Evolutionary conservation across 1,139 yeast genomes (phyloP).

Genomic region (Geotrichum aggregatum): DNA sequence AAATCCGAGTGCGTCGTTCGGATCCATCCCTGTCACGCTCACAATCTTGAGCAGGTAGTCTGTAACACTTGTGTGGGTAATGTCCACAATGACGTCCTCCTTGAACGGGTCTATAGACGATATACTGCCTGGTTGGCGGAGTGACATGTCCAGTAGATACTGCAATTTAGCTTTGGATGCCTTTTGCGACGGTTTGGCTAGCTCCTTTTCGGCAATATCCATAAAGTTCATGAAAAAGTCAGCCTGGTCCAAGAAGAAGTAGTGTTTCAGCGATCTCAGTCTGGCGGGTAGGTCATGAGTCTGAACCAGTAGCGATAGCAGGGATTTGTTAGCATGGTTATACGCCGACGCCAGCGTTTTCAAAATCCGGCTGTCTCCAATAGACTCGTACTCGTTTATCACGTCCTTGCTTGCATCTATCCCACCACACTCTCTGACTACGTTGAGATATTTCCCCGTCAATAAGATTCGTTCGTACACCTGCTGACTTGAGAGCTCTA

Average conservation of each 20-base stretch:
- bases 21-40: constrained; percentile 60
- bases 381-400: constrained; percentile 39
- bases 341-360: constrained; percentile 61
- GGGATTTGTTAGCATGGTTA: constrained; percentile 59
- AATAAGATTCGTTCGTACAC: constrained; percentile 62
- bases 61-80: constrained; percentile 41
- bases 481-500: constrained; percentile 55
- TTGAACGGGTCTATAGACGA: constrained; percentile 41
- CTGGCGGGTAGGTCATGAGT: constrained; percentile 54
- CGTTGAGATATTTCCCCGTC: constrained; percentile 82
- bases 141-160: constrained; percentile 40
- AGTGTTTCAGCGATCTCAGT: constrained; percentile 44
- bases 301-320: constrained; percentile 55
- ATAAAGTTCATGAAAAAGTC: constrained; percentile 49
- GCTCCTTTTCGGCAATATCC: constrained; percentile 41
- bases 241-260: constrained; percentile 55
- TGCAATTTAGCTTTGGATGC: constrained; percentile 44
- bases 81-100: constrained; percentile 38
- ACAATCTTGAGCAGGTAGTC: constrained; percentile 62
- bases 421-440: constrained; percentile 58
- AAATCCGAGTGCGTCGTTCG: constrained; percentile 35
- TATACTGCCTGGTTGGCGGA: constrained; percentile 42
- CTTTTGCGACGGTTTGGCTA: constrained; percentile 40
- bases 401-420: constrained; percentile 30
- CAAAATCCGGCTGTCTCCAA: constrained; percentile 56